A percentile compares a stretch with the other conserved stretches of the same genome.
These are phyloP conservation scores for Hanseniaspora meyeri DNA, from an alignment of 805 yeast species.

Conservation along the genomic window DNA sequence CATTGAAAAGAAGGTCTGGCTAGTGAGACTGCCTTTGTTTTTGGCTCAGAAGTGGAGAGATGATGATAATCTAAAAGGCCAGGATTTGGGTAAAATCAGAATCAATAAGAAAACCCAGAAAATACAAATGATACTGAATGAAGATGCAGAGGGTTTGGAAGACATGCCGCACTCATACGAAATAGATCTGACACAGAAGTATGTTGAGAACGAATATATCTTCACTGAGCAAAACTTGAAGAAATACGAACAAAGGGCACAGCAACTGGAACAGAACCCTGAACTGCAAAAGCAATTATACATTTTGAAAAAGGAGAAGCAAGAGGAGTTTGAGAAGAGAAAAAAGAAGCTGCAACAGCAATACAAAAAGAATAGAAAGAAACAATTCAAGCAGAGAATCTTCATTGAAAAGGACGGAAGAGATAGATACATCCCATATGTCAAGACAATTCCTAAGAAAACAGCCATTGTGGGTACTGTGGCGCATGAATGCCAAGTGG, in stretches of 20 bases:
- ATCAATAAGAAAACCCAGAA: slow-evolving; percentile 43
- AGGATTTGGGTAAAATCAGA: slow-evolving; percentile 67
- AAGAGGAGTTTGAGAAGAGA: slow-evolving; percentile 23
- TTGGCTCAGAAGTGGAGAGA: slow-evolving; percentile 72
- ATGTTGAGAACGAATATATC: slow-evolving; percentile 73
- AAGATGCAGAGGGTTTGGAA: slow-evolving; percentile 30
- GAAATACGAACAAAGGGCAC: slow-evolving; percentile 34
- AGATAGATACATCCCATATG: slow-evolving; percentile 58
- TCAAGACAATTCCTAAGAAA: slow-evolving; percentile 76
- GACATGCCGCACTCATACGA: slow-evolving; percentile 78
- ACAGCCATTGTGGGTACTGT: slow-evolving; percentile 79
- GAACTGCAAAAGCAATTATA: slow-evolving; percentile 29
- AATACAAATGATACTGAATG: slow-evolving; percentile 48
- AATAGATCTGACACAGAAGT: slow-evolving; percentile 60
- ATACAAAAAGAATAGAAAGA: slow-evolving; percentile 29
- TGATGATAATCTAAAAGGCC: slow-evolving; percentile 50
- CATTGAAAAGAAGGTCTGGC: slow-evolving; percentile 71
- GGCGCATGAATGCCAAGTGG: slow-evolving; percentile 81
- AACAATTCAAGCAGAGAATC: slow-evolving; percentile 26
- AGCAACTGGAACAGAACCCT: slow-evolving; percentile 28
- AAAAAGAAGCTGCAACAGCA: slow-evolving; percentile 30
- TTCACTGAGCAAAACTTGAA: slow-evolving; percentile 76
- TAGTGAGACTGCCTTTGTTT: slow-evolving; percentile 80
- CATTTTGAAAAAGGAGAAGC: slow-evolving; percentile 26
- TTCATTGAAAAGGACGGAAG: slow-evolving; percentile 31